These are phyloP conservation scores for Botryotinia convoluta DNA, from an alignment of 2,329 filamentous ascomycete genomes.

Conservation along the genomic window DNA sequence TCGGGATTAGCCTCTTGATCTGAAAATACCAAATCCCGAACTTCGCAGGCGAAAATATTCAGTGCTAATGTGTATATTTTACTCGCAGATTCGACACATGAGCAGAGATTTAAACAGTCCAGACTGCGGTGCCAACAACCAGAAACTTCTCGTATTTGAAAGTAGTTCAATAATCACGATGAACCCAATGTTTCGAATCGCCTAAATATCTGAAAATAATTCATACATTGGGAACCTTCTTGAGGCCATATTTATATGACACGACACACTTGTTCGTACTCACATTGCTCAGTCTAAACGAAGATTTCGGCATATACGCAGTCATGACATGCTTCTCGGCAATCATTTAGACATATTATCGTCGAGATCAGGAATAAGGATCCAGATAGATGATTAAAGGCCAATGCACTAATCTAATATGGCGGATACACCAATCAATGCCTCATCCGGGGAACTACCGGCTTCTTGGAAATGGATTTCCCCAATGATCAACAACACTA, in stretches of 20 bases:
- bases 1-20: background rate
- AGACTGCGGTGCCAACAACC: background rate
- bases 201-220: background rate
- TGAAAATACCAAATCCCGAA: background rate
- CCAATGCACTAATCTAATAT: background rate
- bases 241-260: background rate
- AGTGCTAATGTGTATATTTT: background rate
- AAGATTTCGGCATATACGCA: background rate
- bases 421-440: background rate
- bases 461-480: background rate
- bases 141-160: background rate
- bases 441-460: background rate
- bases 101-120: background rate
- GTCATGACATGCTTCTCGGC: constrained; percentile 1
- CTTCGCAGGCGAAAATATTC: no score
- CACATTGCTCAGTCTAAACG: background rate
- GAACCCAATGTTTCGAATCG: background rate
- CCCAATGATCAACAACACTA: background rate
- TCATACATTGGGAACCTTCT: background rate
- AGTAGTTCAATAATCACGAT: background rate
- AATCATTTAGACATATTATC: background rate
- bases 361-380: background rate
- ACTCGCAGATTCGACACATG: no score
- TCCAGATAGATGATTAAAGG: background rate
- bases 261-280: background rate